Base-by-base conservation (phyloP, 78 protist species). In the Dictyostelium brefeldianum region DNA sequence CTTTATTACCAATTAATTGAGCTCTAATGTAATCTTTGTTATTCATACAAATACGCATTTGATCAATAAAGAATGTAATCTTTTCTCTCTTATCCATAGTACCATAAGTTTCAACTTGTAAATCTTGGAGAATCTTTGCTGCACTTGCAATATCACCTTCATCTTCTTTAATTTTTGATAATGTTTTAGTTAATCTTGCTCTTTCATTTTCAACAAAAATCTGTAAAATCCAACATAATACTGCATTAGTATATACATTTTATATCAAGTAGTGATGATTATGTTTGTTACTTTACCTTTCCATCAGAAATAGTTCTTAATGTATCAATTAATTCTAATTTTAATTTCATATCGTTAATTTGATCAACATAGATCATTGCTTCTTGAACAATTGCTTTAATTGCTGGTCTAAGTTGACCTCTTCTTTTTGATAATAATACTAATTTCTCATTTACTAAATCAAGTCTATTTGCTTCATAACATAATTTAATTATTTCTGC, bases 91-190 rank as follows among this genome's bases (percentile, higher is more conserved):
- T 96, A 41, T 92, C 97, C 98, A 96, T 95, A 12, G 92, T 70
- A 51, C 98, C 96, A 53, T 89, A 96, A 5, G 98, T 96, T 79
- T 96, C 98, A 18, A 96, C 97, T 54, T 95, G 96, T n/a, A 96
- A 62, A 47, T 96, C 98, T 62, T 95, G 97, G 50, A 96, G 46
- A 25, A 95, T 74, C 70, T 92, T 81, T 12, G 95, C 73, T 43
- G 98, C 98, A 65, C 67, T 92, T 46, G 79, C 73, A 27, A 96
- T 29, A 22, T 96, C 62, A 31, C 98, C 98, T 73, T 84, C 97
- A 17, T 75, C 87, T 50, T 96, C 98, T 18, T 94, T 78, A 14
- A 96, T 85, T 48, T 57, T 73, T 54, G 97, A 95, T 7, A 96
- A 51, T 36, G 57, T 83, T 56, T 48, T 27, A 5, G 97, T 95